A percentile compares a stretch with the other conserved stretches of the same genome.
Evolutionary conservation across 2,329 filamentous ascomycete genomes (phyloP).

Genomic region (Rhexocercosporidium sp.): DNA sequence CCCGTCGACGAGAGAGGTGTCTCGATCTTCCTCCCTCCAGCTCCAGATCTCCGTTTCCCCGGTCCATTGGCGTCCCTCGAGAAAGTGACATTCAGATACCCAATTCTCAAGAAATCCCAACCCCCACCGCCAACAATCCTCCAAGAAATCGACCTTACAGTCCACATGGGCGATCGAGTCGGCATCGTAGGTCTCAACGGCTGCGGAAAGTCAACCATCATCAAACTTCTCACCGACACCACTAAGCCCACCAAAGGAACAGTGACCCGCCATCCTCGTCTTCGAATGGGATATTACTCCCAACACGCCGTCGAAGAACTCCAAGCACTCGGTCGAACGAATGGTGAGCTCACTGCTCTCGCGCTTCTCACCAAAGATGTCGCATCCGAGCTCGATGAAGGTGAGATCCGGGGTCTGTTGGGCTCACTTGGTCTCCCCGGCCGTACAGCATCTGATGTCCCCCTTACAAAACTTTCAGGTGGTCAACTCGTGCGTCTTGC

Average conservation of each 20-base stretch:
- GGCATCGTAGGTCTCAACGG: conserved; percentile 83
- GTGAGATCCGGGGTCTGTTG: conserved; percentile 69
- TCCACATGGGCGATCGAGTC: conserved; percentile 75
- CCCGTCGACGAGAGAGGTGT: conserved; percentile 66
- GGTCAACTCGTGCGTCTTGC: conserved; percentile 84
- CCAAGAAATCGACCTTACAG: conserved; percentile 67
- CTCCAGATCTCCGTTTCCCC: conserved; percentile 74
- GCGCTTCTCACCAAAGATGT: conserved; percentile 63
- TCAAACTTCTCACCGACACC: conserved; percentile 70
- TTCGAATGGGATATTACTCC: conserved; percentile 77
- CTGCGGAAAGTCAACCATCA: conserved; percentile 79
- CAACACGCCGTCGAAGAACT: conserved; percentile 79
- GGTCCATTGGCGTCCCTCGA: conserved; percentile 77
- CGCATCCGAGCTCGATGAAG: conserved; percentile 62
- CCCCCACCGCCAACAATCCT: conserved; percentile 52
- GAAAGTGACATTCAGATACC: conserved; percentile 69
- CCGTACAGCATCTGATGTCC: conserved; percentile 73
- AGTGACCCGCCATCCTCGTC: conserved; percentile 68
- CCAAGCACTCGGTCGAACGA: conserved; percentile 55
- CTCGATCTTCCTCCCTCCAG: conserved; percentile 62
- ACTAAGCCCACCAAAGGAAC: conserved; percentile 64
- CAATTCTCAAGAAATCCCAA: conserved; percentile 36
- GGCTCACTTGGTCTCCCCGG: conserved; percentile 74
- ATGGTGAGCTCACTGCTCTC: conserved; percentile 66
- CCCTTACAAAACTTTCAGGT: conserved; percentile 75